Evolutionary conservation across 2,329 filamentous ascomycete genomes (phyloP), one percentile per base, ranked within the genome.

Genomic region (Orbilia ellipsospora): DNA sequence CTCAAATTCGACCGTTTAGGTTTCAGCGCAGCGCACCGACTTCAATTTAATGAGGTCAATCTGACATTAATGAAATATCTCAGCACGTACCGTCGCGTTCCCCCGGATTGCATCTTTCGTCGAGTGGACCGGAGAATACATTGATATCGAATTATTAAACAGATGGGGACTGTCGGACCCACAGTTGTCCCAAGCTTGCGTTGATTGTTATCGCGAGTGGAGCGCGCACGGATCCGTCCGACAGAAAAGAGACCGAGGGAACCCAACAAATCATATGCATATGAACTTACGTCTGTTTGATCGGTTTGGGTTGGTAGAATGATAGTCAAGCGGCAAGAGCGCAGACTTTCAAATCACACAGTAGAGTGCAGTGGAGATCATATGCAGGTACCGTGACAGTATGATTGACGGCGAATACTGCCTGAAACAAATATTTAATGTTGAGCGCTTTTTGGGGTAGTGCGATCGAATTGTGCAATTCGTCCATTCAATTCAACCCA

Each of bases 341-440:
- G 69, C 69, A 73, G 62, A 73, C 69, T 73, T 73, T 73, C 61
- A 28, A 67, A 56, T 72, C 67, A 40, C 51, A 40, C 44, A 2
- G 7, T 23, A 23, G 23, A 23, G 23, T 48, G 61, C 31, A 36
- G 31, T 55, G 61, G 18, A 62, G 62, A 73, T 73, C 69, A 73
- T 61, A 40, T 73, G 69, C 69, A 66, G 69, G 62, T 56, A 73
- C 55, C 56, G 69, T 48, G 65, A 54, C 40, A n/a, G 42, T 56
- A 62, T 65, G 48, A 2, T 62, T 66, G 56, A 73, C 69, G 69
- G 69, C 69, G 69, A 73, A 61, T 67, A 73, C 69, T 67, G 69
- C 56, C 62, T 73, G 69, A 67, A 73, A 73, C 55, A 36, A 10
- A 36, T 36, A 36, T 36, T 36, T 36, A 36, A 36, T 10, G 18